Evolutionary conservation across 148 eudicot genomes (phyloP).

Genomic region (Vaccinium darrowii): DNA sequence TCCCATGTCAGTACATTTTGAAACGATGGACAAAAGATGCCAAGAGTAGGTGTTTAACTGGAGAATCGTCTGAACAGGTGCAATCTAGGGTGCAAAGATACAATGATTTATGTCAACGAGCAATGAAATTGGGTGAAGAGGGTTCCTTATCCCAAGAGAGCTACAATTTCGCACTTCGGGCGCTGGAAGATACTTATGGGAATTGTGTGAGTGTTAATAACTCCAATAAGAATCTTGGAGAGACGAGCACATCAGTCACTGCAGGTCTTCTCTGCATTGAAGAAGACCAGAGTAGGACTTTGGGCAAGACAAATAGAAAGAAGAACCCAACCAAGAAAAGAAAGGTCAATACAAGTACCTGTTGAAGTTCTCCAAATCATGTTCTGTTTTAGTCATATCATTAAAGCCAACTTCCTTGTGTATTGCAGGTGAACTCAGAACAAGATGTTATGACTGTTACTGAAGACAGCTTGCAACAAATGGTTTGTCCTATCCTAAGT

Average conservation of each 20-base stretch:
- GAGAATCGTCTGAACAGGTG: slow-evolving; percentile 56
- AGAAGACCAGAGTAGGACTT: slow-evolving; percentile 69
- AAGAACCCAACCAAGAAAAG: slow-evolving; percentile 76
- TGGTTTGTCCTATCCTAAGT: slow-evolving; percentile 49
- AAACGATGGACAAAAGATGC: slow-evolving; percentile 94
- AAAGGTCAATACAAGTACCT: slow-evolving; percentile 48
- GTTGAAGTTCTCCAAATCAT: slow-evolving; percentile 16
- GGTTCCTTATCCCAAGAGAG: slow-evolving; percentile 91
- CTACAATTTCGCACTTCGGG: slow-evolving; percentile 58
- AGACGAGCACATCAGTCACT: slow-evolving; percentile 58
- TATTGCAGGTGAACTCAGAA: slow-evolving; percentile 64
- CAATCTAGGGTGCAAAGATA: slow-evolving; percentile 78
- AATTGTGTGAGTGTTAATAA: slow-evolving; percentile 62
- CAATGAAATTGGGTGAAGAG: slow-evolving; percentile 86
- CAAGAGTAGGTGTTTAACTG: slow-evolving; percentile 49
- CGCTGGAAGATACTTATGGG: slow-evolving; percentile 72
- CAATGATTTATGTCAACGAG: slow-evolving; percentile 72
- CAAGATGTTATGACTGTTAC: slow-evolving; percentile 61
- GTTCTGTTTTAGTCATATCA: not conserved
- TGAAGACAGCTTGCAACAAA: slow-evolving; percentile 70
- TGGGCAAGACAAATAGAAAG: slow-evolving; percentile 68
- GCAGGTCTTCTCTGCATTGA: slow-evolving; percentile 77
- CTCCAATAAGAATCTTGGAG: slow-evolving; percentile 62
- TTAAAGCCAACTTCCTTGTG: slow-evolving; percentile 17
- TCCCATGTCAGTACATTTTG: slow-evolving; percentile 79